These are phyloP conservation scores for Exsudoporus frostii DNA, from an alignment of 768 basidiomycete species.

Conservation along the genomic window DNA sequence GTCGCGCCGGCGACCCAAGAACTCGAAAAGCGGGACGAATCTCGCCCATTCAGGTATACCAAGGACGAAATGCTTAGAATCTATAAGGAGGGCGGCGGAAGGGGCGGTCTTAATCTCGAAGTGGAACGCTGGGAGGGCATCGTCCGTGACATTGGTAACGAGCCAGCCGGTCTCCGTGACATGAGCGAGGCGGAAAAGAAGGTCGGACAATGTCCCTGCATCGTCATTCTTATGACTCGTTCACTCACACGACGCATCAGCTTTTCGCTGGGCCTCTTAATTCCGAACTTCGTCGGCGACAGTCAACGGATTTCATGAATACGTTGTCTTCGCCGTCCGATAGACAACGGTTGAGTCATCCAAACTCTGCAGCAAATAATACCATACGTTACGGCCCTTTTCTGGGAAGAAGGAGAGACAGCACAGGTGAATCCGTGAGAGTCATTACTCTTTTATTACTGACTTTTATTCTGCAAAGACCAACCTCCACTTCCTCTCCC, in stretches of 20 bases:
- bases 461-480: slow-evolving; percentile 41
- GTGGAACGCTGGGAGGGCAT: slow-evolving; percentile 90
- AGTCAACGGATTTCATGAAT: slow-evolving; percentile 70
- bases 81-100: slow-evolving; percentile 75
- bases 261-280: slow-evolving; percentile 78
- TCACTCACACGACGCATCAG: slow-evolving; percentile 42
- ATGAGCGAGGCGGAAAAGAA: slow-evolving; percentile 84
- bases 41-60: slow-evolving; percentile 81
- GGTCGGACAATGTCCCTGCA: slow-evolving; percentile 43
- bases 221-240: slow-evolving; percentile 10
- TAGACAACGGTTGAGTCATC: slow-evolving; percentile 55
- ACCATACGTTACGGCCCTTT: slow-evolving; percentile 62
- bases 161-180: slow-evolving; percentile 76
- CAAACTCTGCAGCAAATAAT: slow-evolving; percentile 43
- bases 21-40: slow-evolving; percentile 57
- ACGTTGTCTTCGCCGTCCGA: slow-evolving; percentile 58
- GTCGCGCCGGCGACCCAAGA: slow-evolving; percentile 40
- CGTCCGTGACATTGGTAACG: slow-evolving; percentile 68
- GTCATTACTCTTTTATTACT: not conserved
- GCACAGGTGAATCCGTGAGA: slow-evolving; percentile 48
- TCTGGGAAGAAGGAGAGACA: slow-evolving; percentile 62
- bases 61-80: slow-evolving; percentile 83
- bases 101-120: slow-evolving; percentile 73
- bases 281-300: slow-evolving; percentile 84
- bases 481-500: slow-evolving; percentile 51